phyloP scores from a whole-genome alignment of 2,329 filamentous ascomycete species.

The Rhynchosporium agropyri region DNA sequence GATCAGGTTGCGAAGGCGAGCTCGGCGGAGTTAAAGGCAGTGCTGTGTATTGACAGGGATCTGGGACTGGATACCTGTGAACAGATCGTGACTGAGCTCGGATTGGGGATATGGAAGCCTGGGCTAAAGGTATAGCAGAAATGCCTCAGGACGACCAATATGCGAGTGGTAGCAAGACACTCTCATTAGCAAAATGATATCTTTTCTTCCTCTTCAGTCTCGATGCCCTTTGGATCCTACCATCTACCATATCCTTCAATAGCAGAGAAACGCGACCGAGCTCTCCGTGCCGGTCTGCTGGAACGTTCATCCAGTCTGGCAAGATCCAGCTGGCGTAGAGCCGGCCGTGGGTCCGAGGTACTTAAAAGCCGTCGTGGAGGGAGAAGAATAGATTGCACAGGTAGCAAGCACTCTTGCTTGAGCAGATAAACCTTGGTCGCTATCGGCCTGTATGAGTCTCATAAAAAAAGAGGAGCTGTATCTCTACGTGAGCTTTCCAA shows the following conservation, averaged over 20 bases:
- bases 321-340: conserved; percentile 52
- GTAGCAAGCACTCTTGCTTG: too few species aligned
- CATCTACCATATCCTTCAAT: conserved; percentile 27
- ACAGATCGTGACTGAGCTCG: conserved; percentile 9
- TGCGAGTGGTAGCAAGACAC: conserved; percentile 24
- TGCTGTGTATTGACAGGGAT: conserved; percentile 15
- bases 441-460: too few species aligned
- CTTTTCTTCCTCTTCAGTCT: conserved; percentile 20
- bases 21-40: conserved; percentile 25
- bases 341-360: conserved; percentile 48
- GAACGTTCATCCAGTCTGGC: conserved; percentile 41
- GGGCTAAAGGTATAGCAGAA: conserved; percentile 20
- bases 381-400: conserved; percentile 3
- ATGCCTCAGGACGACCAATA: conserved; percentile 23
- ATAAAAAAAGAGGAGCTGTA: too few species aligned
- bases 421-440: too few species aligned
- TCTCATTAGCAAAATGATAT: conserved; percentile 27
- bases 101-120: conserved; percentile 27
- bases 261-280: conserved; percentile 19
- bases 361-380: conserved; percentile 47
- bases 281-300: conserved; percentile 15
- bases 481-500: not conserved
- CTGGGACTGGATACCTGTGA: not conserved
- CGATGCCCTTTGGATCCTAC: conserved; percentile 19
- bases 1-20: conserved; percentile 18